Base-by-base conservation (phyloP, 352 stramenopile species). In the Peronospora destructor region DNA sequence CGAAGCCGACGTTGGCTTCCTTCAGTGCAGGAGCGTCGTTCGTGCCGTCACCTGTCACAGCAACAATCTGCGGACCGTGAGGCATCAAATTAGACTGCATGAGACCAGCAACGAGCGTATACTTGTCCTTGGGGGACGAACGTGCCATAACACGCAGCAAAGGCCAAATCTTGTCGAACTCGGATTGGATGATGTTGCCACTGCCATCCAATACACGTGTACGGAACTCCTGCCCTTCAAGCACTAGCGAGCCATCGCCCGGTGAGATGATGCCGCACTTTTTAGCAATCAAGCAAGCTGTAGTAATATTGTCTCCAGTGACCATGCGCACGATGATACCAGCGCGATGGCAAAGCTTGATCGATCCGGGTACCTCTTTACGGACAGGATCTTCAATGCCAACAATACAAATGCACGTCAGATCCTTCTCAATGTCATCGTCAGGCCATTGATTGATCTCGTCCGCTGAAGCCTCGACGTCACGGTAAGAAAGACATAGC, bases 321-420 rank as follows among this genome's bases (percentile, higher is more conserved):
- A 98, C 89, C 95, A 99, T 99, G 36, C 95, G 90, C 33, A 99
- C 96, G 30, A 95, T 77, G 60, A 99, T 98, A 34, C 97, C 97
- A 4, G 96, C 95, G 6, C 73, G 71, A 59, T 97, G 82, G 69
- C 96, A 99, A 11, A 76, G 78, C 35, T 69, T 55, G 23, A 99
- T 97, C 6, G 95, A 79, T 14, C 90, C 78, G 4, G 91, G 85
- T 13, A 99, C 96, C 53, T 98, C 93, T 5, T 71, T 72, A 14
- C 95, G 90, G 17, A 98, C 86, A 13, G 91, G 88, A 59, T 97
- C 92, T 65, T 97, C 86, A 45, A 98, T 98, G 23, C 89, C 92
- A 8, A 97, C 90, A 47, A 97, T 86, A 14, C 59, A 72, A 16
- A 95, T 66, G 51, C 85, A 94, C 10, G 81, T 93, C 12, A 98